Evolutionary conservation across 768 basidiomycete species (phyloP).

Genomic region (Exidia glandulosa): DNA sequence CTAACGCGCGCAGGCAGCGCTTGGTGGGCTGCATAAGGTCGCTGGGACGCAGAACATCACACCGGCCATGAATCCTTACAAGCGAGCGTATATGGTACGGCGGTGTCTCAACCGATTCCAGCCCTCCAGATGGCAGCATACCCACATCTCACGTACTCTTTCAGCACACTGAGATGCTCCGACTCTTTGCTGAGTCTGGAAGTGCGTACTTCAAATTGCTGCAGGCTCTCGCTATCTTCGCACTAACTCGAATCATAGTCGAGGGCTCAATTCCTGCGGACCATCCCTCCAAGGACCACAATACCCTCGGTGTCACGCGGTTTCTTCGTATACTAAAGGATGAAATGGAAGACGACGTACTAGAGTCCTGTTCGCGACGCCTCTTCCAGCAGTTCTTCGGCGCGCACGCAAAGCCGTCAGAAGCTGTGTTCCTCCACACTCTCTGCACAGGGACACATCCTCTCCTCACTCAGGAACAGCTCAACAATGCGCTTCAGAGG

Average conservation of each 20-base stretch:
- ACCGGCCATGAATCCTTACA: not conserved
- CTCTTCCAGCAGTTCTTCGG: slow-evolving; percentile 3
- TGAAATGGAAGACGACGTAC: not conserved
- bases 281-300: not conserved
- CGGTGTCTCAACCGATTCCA: not conserved
- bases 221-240: too few relatives aligned
- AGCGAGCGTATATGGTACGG: not conserved
- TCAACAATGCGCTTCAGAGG: not conserved
- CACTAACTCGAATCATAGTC: not conserved
- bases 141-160: not conserved
- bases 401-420: not conserved
- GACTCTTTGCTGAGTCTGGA: not conserved
- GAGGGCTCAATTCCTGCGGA: not conserved
- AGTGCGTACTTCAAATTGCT: not conserved
- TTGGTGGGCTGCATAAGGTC: not conserved
- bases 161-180: not conserved
- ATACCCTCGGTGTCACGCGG: not conserved
- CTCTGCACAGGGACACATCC: not conserved
- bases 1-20: not conserved
- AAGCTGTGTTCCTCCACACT: not conserved
- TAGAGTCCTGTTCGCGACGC: not conserved
- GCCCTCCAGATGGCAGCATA: not conserved
- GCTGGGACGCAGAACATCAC: not conserved
- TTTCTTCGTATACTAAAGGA: slow-evolving; percentile 1
- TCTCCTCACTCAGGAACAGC: not conserved